Base-by-base conservation (phyloP, 139 green algal genomes). In the Picochlorum sp. region DNA sequence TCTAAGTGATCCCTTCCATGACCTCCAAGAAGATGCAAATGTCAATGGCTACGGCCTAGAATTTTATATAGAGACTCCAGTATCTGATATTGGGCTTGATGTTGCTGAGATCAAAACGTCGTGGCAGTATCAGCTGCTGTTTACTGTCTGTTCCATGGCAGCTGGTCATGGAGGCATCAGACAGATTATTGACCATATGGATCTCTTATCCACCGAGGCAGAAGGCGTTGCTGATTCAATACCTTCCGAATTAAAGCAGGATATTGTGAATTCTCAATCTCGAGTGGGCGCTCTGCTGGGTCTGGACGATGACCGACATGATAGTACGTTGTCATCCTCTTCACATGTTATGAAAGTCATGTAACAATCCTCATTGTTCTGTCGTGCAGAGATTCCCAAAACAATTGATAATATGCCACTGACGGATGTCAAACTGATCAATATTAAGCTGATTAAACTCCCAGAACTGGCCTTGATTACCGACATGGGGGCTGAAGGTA, bases 121-220 rank as follows among this genome's bases (percentile, higher is more conserved):
- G 46, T 85, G 79, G 79, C 79, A 85, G 56, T 85, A 84, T 44
- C 79, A 85, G 66, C 68, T 85, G 44, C 62, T 85, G 3, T 84
- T 74, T 63, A 85, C 79, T 18, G 79, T 85, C 30, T 67, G 60
- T 47, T 74, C 80, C 70, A 67, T 85, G n/a, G 79, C 79, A n/a
- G 79, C 79, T 51, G 79, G 79, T 9, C 74, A 82, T 49, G 78
- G 76, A 49, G 66, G 72, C 62, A 85, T 85, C 45, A 49, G 66
- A 30, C 49, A 56, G 56, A 84, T 85, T 61, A 74, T 85, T 14
- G 76, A 85, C 24, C 73, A 84, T 49, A 82, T 85, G 79, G 65
- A 68, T 61, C 73, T 85, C 58, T 74, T 85, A 28, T 82, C 73
- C 2, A 85, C 79, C 23, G 79, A 85, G 62, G 79, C 79, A 14